A percentile compares a stretch with the other conserved stretches of the same genome.
phyloP scores from a whole-genome alignment of 1,284 basidiomycete genomes.

The Ceratobasidium sp. region DNA sequence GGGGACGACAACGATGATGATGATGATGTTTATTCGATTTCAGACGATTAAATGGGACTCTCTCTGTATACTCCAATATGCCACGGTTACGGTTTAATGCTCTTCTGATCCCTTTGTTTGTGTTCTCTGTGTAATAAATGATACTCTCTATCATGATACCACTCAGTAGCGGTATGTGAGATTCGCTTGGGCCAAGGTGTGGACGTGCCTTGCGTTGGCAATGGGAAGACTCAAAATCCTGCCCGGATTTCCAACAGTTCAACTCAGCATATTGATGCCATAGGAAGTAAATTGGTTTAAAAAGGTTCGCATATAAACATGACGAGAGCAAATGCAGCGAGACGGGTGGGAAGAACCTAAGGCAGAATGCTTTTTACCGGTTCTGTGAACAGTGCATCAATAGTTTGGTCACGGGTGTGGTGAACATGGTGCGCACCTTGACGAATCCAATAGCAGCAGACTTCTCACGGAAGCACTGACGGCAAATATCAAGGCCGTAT shows the following conservation, averaged over 20 bases:
- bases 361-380: slow-evolving; percentile 40
- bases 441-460: slow-evolving; percentile 90
- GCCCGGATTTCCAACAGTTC: too few relatives aligned
- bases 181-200: neutral
- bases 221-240: too few relatives aligned
- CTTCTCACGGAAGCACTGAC: slow-evolving; percentile 98
- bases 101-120: slow-evolving; percentile 2
- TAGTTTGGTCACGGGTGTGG: neutral
- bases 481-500: slow-evolving; percentile 94
- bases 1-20: slow-evolving; percentile 38
- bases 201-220: neutral
- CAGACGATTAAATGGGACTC: slow-evolving; percentile 4
- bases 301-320: slow-evolving; percentile 39
- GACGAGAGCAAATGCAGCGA: slow-evolving; percentile 33
- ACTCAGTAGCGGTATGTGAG: neutral
- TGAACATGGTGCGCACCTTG: slow-evolving; percentile 69
- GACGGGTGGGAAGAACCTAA: neutral
- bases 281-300: slow-evolving; percentile 34
- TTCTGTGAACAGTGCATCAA: slow-evolving; percentile 35
- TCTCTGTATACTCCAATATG: neutral
- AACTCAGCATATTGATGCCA: slow-evolving; percentile 15
- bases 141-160: neutral
- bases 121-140: neutral
- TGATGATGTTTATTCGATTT: slow-evolving; percentile 28
- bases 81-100: neutral